Evolutionary conservation across 805 yeast genomes (phyloP).

Genomic region (Candida sithepensis): DNA sequence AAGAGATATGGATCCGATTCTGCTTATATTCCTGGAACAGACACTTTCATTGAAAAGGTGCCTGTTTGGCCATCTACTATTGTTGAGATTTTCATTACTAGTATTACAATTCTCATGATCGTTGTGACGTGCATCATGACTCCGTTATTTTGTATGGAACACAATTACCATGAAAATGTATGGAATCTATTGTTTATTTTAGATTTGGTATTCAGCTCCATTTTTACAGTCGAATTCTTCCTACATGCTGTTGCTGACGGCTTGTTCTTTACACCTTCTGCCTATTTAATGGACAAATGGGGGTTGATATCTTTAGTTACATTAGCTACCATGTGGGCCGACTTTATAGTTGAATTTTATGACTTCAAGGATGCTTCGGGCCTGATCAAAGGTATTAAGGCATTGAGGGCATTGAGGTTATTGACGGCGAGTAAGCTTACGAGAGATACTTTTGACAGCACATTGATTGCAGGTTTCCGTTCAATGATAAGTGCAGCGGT

Average conservation of each 20-base stretch:
- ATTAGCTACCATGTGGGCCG: constrained; percentile 67
- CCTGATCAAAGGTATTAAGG: constrained; percentile 72
- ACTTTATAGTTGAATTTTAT: constrained; percentile 52
- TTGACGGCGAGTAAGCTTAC: constrained; percentile 71
- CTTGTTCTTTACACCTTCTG: constrained; percentile 70
- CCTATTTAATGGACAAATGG: constrained; percentile 73
- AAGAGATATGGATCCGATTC: constrained; percentile 42
- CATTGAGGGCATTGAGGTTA: constrained; percentile 74
- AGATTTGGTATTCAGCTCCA: constrained; percentile 52
- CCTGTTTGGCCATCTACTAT: constrained; percentile 39
- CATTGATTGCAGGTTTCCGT: constrained; percentile 69
- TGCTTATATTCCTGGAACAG: not conserved
- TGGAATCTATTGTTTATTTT: constrained; percentile 58
- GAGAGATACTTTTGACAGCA: constrained; percentile 66
- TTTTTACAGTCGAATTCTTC: constrained; percentile 62
- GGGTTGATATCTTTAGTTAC: constrained; percentile 69
- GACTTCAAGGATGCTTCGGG: constrained; percentile 54
- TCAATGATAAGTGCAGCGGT: constrained; percentile 64
- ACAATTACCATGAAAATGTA: constrained; percentile 23
- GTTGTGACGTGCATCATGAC: constrained; percentile 70
- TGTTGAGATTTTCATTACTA: constrained; percentile 50
- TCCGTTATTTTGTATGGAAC: constrained; percentile 54
- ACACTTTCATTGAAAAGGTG: not conserved
- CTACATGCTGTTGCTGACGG: constrained; percentile 83
- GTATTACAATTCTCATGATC: constrained; percentile 60